Evolutionary conservation across 2,329 filamentous ascomycete species (phyloP).

Genomic region (Fusarium oligoseptatum): DNA sequence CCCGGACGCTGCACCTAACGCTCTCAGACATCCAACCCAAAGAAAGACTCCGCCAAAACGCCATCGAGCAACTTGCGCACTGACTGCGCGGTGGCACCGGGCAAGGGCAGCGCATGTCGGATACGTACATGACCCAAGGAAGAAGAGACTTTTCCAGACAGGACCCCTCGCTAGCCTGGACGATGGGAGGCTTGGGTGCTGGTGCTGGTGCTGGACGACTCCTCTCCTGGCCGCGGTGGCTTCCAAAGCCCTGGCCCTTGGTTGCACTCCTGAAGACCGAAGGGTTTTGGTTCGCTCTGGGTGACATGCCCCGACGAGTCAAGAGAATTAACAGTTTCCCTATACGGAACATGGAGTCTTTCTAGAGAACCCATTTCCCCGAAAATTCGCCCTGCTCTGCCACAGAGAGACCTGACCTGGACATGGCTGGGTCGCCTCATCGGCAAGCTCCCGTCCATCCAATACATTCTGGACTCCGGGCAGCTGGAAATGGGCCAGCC

Average conservation of each 20-base stretch:
- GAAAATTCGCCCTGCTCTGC: conserved; percentile 8
- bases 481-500: conserved; percentile 23
- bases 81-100: conserved; percentile 36
- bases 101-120: conserved; percentile 26
- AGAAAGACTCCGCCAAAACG: conserved; percentile 29
- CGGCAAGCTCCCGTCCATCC: conserved; percentile 27
- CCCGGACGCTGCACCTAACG: conserved; percentile 22
- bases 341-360: conserved; percentile 17
- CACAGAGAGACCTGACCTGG: neutral
- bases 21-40: conserved; percentile 6
- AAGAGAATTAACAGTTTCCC: conserved; percentile 30
- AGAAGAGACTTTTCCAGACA: conserved; percentile 23
- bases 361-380: conserved; percentile 15
- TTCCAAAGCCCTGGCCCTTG: conserved; percentile 19
- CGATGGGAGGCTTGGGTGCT: conserved; percentile 11
- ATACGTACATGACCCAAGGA: conserved; percentile 27
- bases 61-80: conserved; percentile 33
- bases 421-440: conserved; percentile 16
- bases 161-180: conserved; percentile 13
- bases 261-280: conserved; percentile 16
- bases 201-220: conserved; percentile 9
- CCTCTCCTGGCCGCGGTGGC: conserved; percentile 2
- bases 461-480: conserved; percentile 3
- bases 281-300: conserved; percentile 6
- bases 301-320: conserved; percentile 29